These are phyloP conservation scores for Trichoderma citrinoviride DNA, from an alignment of 2,329 filamentous ascomycete species.

Conservation along the genomic window DNA sequence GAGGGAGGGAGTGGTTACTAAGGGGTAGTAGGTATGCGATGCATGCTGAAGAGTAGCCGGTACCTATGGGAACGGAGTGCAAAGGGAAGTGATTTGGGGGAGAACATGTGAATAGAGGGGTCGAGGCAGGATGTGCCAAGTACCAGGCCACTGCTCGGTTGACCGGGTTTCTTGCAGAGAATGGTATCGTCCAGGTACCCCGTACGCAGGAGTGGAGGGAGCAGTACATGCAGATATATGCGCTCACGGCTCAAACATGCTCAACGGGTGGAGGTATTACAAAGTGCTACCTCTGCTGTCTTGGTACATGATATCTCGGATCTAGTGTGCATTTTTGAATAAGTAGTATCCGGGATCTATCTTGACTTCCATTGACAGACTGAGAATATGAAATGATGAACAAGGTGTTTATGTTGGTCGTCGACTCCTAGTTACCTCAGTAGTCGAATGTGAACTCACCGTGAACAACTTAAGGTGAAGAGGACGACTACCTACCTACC, in stretches of 20 bases:
- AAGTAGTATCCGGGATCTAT: no score
- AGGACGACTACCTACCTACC: not conserved
- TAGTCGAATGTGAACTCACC: no score
- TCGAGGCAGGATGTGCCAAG: not conserved
- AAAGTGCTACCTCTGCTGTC: not conserved
- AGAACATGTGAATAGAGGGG: not conserved
- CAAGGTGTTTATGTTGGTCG: no score
- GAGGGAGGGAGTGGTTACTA: not conserved
- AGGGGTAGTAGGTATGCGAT: not conserved
- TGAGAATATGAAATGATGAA: no score
- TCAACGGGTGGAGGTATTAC: not conserved
- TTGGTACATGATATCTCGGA: not conserved
- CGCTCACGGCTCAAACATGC: conserved; percentile 8
- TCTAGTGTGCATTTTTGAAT: no score
- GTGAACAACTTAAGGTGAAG: no score
- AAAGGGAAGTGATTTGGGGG: not conserved
- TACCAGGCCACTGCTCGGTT: not conserved
- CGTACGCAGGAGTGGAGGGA: not conserved
- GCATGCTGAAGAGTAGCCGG: not conserved
- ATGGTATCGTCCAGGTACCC: not conserved
- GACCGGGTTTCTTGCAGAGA: not conserved
- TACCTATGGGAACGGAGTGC: not conserved
- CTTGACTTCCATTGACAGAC: no score
- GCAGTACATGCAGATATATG: not conserved
- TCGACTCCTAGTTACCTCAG: no score